Conservation (phyloP, 2,329 filamentous ascomycete species). For the Thielaviopsis punctulata region DNA sequence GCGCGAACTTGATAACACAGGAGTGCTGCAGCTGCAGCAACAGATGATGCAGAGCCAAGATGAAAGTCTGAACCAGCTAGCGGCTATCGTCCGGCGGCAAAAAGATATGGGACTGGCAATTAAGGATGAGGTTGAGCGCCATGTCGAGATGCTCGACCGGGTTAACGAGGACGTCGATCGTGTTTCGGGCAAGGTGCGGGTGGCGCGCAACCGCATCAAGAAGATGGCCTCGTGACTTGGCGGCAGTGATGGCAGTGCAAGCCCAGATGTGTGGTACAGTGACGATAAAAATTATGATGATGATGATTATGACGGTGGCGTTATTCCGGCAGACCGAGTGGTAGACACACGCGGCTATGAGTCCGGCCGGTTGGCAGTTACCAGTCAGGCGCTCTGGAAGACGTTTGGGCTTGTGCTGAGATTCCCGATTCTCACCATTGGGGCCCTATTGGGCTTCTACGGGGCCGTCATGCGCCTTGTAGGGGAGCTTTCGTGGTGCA, state of each 20-base stretch:
- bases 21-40: conserved; percentile 56
- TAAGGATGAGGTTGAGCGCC: conserved; percentile 52
- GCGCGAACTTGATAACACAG: conserved; percentile 57
- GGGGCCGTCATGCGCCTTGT: conserved; percentile 10
- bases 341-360: background rate
- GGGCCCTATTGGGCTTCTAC: conserved; percentile 11
- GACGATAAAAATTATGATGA: background rate
- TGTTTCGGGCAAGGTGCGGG: conserved; percentile 48
- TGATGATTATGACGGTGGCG: background rate
- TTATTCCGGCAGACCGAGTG: background rate
- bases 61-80: conserved; percentile 49
- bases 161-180: conserved; percentile 50
- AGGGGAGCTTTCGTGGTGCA: conserved; percentile 11
- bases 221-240: conserved; percentile 34
- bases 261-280: conserved; percentile 1
- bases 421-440: conserved; percentile 8
- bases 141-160: conserved; percentile 52
- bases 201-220: conserved; percentile 55
- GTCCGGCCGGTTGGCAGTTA: background rate
- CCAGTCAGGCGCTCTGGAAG: background rate
- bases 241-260: conserved; percentile 7
- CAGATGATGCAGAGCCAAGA: conserved; percentile 63
- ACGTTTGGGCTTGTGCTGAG: conserved; percentile 9
- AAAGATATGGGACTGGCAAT: conserved; percentile 65
- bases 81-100: conserved; percentile 53